phyloP scores from a whole-genome alignment of 2,329 filamentous ascomycete genomes.

The Trichoderma semiorbis region DNA sequence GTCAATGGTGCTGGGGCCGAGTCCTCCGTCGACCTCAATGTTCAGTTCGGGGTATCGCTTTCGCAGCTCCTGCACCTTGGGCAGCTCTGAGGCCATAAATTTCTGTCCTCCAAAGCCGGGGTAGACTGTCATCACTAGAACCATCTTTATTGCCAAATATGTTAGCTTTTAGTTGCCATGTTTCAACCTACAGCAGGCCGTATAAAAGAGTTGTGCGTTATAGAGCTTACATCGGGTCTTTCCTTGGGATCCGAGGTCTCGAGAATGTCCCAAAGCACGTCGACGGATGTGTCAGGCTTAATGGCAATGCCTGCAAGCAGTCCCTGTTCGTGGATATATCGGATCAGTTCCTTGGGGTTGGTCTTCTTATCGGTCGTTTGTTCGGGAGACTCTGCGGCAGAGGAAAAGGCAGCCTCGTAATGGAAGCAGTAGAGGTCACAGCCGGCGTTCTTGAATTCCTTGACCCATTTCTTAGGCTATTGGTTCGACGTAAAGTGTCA shows the following conservation, averaged over 20 bases:
- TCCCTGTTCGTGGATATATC: constrained; percentile 83
- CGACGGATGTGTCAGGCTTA: constrained; percentile 86
- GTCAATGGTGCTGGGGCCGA: constrained; percentile 85
- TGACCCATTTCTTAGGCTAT: constrained; percentile 96
- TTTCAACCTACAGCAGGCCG: background rate
- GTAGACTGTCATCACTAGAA: constrained; percentile 96
- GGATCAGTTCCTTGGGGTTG: constrained; percentile 77
- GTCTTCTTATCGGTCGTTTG: constrained; percentile 67
- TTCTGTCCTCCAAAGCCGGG: constrained; percentile 97
- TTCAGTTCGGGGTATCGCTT: constrained; percentile 85
- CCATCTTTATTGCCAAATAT: constrained; percentile 64
- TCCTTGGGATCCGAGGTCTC: constrained; percentile 70
- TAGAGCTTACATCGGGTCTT: constrained; percentile 72
- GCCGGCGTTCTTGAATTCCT: constrained; percentile 87
- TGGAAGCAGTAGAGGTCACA: constrained; percentile 99
- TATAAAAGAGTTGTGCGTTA: constrained; percentile 19
- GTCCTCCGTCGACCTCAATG: constrained; percentile 94
- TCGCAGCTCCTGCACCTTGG: constrained; percentile 84
- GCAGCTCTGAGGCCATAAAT: constrained; percentile 94
- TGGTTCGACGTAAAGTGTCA: background rate
- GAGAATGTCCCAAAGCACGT: constrained; percentile 88
- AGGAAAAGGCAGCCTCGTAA: constrained; percentile 92
- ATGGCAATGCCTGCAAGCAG: constrained; percentile 93
- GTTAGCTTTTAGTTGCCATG: background rate
- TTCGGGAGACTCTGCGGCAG: constrained; percentile 76